Evolutionary conservation across 192 early-diverging fungal genomes (phyloP), one percentile per base, ranked within the genome.

Genomic region (Coemansia furcata): DNA sequence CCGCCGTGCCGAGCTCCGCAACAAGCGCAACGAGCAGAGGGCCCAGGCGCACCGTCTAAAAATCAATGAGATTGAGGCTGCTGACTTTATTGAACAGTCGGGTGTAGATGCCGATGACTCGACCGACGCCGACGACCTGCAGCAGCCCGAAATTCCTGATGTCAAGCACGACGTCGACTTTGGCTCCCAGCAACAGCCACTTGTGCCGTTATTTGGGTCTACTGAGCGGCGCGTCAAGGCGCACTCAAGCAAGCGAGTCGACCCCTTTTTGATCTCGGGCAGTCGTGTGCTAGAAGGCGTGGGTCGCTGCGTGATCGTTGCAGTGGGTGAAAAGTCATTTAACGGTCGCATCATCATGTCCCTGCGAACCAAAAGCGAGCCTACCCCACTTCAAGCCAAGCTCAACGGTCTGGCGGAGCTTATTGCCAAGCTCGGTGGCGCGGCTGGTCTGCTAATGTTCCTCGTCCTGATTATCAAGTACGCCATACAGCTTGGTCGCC

Each of bases 351-450:
- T 91, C 12, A 78, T 99, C 86, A 89, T 96, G 83, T 89, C 93
- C 0, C 73, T 98, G 63, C 88, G 95, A 32, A 89, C 88, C 19
- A 95, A 97, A 66, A 69, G 74, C 37, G 91, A 95, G 67, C 89
- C 88, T 26, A 99, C 98, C 0, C 98, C 98, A 6, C 82, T 99
- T 11, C 98, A 99, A 77, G 72, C 78, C 57, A 98, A 98, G 72
- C 88, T 99, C 49, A 91, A 93, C 66, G 73, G 69, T 21, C 80
- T 99, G 54, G 97, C 98, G 9, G 93, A 95, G 65, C 78, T 87
- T 44, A 99, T 99, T 73, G 94, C 95, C 67, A 98, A 98, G 78
- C 82, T 96, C 3, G 98, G 95, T 40, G 85, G 88, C n/a, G 86
- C 85, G 37, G 92, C 92, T 3, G 94, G 95, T 64, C 44, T 93